These are phyloP conservation scores for Gossypium trilobum DNA, from an alignment of 441 rosid genomes.

Conservation along the genomic window DNA sequence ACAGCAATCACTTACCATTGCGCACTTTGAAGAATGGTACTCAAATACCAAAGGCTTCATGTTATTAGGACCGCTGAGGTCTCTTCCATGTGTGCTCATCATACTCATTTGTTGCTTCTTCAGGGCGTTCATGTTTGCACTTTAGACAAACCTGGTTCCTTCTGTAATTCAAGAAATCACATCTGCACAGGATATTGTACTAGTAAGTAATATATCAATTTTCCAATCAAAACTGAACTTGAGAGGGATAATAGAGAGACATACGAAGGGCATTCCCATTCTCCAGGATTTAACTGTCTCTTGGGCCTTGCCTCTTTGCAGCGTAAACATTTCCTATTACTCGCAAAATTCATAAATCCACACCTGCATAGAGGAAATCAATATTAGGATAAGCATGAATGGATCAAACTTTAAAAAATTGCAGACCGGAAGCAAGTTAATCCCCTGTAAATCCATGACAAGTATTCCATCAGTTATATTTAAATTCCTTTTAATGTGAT, in stretches of 20 bases:
- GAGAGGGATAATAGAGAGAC: slow-evolving; percentile 24
- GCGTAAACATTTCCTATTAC: slow-evolving; percentile 56
- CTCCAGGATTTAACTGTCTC: slow-evolving; percentile 59
- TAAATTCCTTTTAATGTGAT: neutral
- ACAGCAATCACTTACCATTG: neutral
- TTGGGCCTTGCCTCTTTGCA: slow-evolving; percentile 53
- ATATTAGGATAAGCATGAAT: neutral
- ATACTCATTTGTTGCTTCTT: slow-evolving; percentile 20
- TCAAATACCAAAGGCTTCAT: neutral
- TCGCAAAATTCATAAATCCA: slow-evolving; percentile 85
- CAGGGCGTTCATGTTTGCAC: slow-evolving; percentile 51
- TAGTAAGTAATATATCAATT: neutral
- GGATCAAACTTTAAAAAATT: neutral
- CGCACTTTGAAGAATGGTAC: neutral
- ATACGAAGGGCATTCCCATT: slow-evolving; percentile 88
- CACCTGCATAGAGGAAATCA: slow-evolving; percentile 43
- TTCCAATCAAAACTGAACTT: neutral
- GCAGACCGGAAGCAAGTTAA: neutral
- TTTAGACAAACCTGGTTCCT: slow-evolving; percentile 54
- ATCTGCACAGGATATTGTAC: slow-evolving; percentile 32
- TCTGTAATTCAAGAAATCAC: slow-evolving; percentile 62
- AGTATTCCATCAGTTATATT: neutral
- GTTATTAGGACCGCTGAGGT: neutral
- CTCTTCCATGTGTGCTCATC: slow-evolving; percentile 22
- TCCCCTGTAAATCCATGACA: neutral